Percentiles rank a stretch among this genome's conserved stretches.
Evolutionary conservation across 495 filamentous ascomycete genomes (phyloP).

Genomic region (Neurospora cerealis): DNA sequence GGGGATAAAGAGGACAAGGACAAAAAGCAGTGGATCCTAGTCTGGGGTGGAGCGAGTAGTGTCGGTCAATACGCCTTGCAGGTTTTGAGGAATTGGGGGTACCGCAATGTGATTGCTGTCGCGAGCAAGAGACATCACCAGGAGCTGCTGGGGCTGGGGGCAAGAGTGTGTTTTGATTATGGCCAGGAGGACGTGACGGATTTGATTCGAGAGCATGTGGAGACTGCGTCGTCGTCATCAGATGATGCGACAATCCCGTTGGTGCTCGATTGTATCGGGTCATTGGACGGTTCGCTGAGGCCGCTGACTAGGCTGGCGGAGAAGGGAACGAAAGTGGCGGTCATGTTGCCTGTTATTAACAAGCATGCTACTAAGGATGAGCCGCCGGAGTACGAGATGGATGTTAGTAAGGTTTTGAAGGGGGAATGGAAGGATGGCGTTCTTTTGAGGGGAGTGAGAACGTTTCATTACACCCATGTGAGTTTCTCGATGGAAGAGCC

Average conservation of each 20-base stretch:
- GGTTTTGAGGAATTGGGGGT: constrained; percentile 40
- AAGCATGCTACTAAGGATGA: constrained; percentile 28
- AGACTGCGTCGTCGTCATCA: not conserved
- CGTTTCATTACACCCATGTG: constrained; percentile 37
- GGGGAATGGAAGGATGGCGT: constrained; percentile 39
- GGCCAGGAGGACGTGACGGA: constrained; percentile 23
- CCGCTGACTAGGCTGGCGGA: constrained; percentile 35
- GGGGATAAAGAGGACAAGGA: constrained; percentile 18
- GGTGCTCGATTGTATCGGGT: constrained; percentile 47
- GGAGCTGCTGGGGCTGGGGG: constrained; percentile 30
- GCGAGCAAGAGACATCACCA: constrained; percentile 35
- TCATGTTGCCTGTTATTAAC: constrained; percentile 44
- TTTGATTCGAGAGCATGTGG: constrained; percentile 19
- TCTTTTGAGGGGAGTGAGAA: constrained; percentile 37
- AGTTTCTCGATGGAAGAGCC: constrained; percentile 3
- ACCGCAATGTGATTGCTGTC: constrained; percentile 36
- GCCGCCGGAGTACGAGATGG: constrained; percentile 36
- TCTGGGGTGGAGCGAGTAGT: constrained; percentile 45
- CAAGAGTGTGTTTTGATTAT: constrained; percentile 39
- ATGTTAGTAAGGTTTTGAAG: constrained; percentile 15
- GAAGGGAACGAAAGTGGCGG: constrained; percentile 34
- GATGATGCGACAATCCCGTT: constrained; percentile 21
- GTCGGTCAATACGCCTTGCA: constrained; percentile 42
- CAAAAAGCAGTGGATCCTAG: constrained; percentile 26
- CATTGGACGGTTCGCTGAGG: constrained; percentile 25